phyloP scores from a whole-genome alignment of 495 filamentous ascomycete genomes.

The Rostrohypoxylon terebratum region DNA sequence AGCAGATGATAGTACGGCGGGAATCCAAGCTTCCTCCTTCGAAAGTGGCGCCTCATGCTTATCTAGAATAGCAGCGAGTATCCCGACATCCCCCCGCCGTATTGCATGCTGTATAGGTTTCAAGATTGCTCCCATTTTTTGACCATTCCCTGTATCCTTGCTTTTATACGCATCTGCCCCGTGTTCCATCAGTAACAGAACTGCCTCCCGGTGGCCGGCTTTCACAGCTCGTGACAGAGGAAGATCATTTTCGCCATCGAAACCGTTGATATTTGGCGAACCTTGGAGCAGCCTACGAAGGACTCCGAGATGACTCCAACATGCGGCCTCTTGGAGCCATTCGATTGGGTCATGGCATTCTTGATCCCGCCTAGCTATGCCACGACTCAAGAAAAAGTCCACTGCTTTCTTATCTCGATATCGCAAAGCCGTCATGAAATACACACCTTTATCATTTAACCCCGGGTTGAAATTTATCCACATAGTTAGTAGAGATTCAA shows the following conservation, averaged over 20 bases:
- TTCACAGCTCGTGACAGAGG: constrained; percentile 12
- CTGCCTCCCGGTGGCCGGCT: background rate
- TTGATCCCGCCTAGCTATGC: background rate
- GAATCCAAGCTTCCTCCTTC: constrained; percentile 4
- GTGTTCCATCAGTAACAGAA: constrained; percentile 2
- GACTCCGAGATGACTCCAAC: constrained; percentile 5
- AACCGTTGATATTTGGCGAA: constrained; percentile 10
- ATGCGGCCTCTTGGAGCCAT: constrained; percentile 20
- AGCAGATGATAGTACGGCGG: background rate
- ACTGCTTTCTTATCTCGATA: background rate
- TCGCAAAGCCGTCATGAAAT: background rate
- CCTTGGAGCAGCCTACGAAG: constrained; percentile 1
- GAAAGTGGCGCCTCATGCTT: background rate
- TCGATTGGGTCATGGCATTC: constrained; percentile 3
- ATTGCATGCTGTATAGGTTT: constrained; percentile 16
- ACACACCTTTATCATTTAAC: background rate
- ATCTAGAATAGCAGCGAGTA: background rate
- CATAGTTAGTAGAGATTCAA: background rate
- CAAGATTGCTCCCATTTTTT: background rate
- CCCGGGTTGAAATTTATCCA: background rate
- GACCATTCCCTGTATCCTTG: background rate
- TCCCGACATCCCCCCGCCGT: background rate
- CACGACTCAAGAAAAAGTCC: background rate
- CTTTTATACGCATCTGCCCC: constrained; percentile 6
- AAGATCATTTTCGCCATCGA: background rate